Evolutionary conservation across 441 rosid species (phyloP).

Genomic region (Bruguiera hainesii): DNA sequence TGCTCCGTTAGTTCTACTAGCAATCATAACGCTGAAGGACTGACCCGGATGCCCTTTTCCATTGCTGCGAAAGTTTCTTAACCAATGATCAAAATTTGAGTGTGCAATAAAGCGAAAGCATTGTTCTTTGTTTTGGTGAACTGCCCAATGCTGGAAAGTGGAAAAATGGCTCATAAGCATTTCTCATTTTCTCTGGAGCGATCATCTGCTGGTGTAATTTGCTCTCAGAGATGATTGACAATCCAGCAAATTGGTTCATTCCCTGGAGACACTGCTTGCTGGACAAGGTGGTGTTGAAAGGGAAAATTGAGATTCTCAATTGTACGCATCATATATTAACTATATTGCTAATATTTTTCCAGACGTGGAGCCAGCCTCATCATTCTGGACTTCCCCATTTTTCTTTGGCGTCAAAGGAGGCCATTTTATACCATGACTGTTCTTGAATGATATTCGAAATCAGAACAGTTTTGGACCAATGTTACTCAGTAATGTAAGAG

Average conservation of each 20-base stretch:
- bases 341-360: background rate
- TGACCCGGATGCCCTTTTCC: no score
- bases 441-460: no score
- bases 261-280: slow-evolving; percentile 27
- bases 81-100: no score
- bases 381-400: slow-evolving; percentile 5
- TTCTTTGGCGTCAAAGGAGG: background rate
- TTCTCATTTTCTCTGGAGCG: background rate
- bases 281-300: slow-evolving; percentile 9
- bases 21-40: background rate
- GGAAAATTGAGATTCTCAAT: slow-evolving; percentile 16
- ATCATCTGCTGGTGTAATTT: background rate
- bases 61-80: no score
- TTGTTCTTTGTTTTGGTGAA: no score
- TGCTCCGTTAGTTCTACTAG: background rate
- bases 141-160: no score
- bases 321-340: slow-evolving; percentile 22
- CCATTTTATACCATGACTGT: background rate
- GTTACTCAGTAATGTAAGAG: no score
- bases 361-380: background rate
- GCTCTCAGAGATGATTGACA: background rate
- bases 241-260: slow-evolving; percentile 39
- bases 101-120: no score
- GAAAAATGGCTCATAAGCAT: background rate
- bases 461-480: no score